Evolutionary conservation across 73 alveolate genomes (phyloP).

Genomic region (Uronychia binucleata): DNA sequence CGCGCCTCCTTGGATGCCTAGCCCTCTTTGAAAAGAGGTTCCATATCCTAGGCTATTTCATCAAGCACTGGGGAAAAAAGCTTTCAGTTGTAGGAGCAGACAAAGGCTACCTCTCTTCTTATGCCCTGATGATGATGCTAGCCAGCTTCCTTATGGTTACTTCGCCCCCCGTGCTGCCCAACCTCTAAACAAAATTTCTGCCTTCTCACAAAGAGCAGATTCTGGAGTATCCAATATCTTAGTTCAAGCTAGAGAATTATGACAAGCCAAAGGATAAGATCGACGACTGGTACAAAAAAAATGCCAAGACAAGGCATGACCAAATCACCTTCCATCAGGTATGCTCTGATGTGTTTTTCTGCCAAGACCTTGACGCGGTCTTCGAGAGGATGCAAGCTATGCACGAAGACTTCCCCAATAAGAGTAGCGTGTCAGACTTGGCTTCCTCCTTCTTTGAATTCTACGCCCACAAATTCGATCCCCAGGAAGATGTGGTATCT

Average conservation of each 20-base stretch:
- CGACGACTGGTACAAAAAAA: too few species aligned
- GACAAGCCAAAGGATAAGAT: neutral
- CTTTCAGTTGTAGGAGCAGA: slow-evolving; percentile 71
- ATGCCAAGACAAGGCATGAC: too few species aligned
- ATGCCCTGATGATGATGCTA: slow-evolving; percentile 72
- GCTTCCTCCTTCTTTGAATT: slow-evolving; percentile 60
- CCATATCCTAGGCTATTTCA: slow-evolving; percentile 73
- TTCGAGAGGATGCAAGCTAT: neutral
- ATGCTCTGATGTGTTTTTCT: neutral
- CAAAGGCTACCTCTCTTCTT: slow-evolving; percentile 71
- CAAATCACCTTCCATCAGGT: neutral
- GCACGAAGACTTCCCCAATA: neutral
- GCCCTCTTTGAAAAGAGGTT: slow-evolving; percentile 73
- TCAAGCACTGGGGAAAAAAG: slow-evolving; percentile 82
- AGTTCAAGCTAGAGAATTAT: neutral
- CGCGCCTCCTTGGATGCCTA: slow-evolving; percentile 67
- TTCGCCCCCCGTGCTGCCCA: slow-evolving; percentile 50
- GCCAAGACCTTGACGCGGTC: neutral
- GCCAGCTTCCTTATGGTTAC: slow-evolving; percentile 66
- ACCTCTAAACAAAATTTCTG: slow-evolving; percentile 14
- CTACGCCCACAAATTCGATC: slow-evolving; percentile 60
- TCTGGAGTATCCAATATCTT: neutral
- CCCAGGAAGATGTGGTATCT: slow-evolving; percentile 41
- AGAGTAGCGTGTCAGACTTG: slow-evolving; percentile 46
- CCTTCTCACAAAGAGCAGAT: neutral